Conservation (phyloP, 1,284 basidiomycete genomes). For the Puccinia horiana region DNA sequence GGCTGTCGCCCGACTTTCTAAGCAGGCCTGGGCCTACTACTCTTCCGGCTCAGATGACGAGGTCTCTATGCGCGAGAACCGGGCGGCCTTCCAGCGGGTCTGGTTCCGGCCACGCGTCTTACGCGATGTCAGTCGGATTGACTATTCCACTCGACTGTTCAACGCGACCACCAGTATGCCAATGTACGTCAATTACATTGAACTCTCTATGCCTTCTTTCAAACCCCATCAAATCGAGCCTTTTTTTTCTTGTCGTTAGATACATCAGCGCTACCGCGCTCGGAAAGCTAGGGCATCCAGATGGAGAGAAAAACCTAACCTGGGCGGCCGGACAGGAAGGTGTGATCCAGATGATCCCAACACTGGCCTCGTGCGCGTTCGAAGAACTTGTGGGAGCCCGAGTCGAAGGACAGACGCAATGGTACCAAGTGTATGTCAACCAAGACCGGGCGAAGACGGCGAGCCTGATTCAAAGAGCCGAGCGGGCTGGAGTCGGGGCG, state of each 20-base stretch:
- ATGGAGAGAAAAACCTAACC: slow-evolving; percentile 68
- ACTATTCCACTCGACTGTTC: slow-evolving; percentile 78
- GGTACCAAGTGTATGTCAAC: slow-evolving; percentile 84
- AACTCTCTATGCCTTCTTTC: background rate
- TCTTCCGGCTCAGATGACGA: slow-evolving; percentile 79
- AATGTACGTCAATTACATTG: background rate
- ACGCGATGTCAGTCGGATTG: slow-evolving; percentile 76
- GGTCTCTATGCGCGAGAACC: slow-evolving; percentile 72
- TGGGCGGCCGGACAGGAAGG: slow-evolving; percentile 75
- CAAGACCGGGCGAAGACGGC: slow-evolving; percentile 77
- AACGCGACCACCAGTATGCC: slow-evolving; percentile 60
- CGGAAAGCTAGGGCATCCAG: slow-evolving; percentile 73
- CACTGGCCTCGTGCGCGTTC: slow-evolving; percentile 82
- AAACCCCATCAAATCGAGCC: background rate
- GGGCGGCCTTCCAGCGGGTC: slow-evolving; percentile 79
- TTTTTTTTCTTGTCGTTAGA: slow-evolving; percentile 57
- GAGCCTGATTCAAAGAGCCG: slow-evolving; percentile 79
- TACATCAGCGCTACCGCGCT: slow-evolving; percentile 79
- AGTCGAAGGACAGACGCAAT: slow-evolving; percentile 71
- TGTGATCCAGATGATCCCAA: slow-evolving; percentile 90
- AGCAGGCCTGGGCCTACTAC: slow-evolving; percentile 87
- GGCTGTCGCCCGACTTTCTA: slow-evolving; percentile 71
- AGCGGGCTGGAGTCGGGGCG: slow-evolving; percentile 75
- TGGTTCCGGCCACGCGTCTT: slow-evolving; percentile 92
- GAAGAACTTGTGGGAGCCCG: slow-evolving; percentile 85